phyloP scores from a whole-genome alignment of 768 basidiomycete genomes.

The Suillus cothurnatus region DNA sequence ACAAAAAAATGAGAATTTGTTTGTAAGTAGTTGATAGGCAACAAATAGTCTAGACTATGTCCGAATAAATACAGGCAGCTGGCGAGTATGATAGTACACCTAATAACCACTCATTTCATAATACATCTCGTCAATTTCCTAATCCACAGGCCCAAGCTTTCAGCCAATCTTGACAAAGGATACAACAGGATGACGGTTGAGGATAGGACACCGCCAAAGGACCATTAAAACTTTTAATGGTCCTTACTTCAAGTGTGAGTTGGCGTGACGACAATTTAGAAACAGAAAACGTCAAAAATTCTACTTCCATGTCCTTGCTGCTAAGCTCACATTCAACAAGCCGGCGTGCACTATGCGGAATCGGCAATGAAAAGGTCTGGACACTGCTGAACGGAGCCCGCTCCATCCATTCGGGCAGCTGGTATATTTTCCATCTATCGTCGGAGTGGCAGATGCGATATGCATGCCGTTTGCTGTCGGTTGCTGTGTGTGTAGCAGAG shows the following conservation, averaged over 20 bases:
- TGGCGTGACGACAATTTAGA: neutral
- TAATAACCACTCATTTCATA: neutral
- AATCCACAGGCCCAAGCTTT: constrained; percentile 1
- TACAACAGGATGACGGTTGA: neutral
- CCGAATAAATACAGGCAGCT: too few relatives aligned
- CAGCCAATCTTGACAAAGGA: neutral
- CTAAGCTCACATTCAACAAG: neutral
- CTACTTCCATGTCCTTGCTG: neutral
- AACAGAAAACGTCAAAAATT: neutral
- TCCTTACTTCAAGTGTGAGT: neutral
- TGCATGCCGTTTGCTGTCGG: neutral
- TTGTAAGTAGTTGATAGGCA: neutral
- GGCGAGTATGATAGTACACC: too few relatives aligned
- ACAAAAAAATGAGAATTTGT: neutral
- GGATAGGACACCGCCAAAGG: neutral
- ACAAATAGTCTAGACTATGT: neutral
- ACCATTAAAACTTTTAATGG: neutral
- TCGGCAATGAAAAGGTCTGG: neutral
- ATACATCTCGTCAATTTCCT: neutral
- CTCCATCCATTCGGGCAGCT: neutral
- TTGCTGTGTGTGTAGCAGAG: neutral
- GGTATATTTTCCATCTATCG: neutral
- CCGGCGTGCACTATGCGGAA: neutral
- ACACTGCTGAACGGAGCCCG: neutral
- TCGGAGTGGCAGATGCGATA: neutral